Conservation (phyloP, 73 alveolate genomes). For the Vitrella brassicaformis region DNA sequence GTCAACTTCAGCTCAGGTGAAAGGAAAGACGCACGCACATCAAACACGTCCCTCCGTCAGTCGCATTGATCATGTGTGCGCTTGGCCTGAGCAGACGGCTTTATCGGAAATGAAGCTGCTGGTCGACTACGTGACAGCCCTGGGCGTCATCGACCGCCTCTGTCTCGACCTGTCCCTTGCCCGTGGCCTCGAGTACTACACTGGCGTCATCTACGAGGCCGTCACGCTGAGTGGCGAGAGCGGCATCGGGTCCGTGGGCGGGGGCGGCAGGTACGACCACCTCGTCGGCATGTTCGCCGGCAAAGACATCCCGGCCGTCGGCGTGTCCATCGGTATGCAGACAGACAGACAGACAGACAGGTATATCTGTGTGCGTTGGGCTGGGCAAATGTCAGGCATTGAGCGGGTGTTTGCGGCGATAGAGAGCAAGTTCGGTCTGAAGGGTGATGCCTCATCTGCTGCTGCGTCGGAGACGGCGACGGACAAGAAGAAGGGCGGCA, state of each 20-base stretch:
- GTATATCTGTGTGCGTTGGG: no score
- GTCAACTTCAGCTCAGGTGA: no score
- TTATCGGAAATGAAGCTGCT: no score
- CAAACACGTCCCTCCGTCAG: no score
- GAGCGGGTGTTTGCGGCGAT: background rate
- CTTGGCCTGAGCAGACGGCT: no score
- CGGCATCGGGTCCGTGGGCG: constrained; percentile 60
- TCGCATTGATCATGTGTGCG: no score
- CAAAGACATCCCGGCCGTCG: constrained; percentile 71
- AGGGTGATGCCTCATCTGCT: background rate
- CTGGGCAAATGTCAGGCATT: no score
- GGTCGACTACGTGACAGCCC: no score
- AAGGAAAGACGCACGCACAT: no score
- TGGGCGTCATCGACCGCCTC: constrained; percentile 48
- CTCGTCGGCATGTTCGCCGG: constrained; percentile 54
- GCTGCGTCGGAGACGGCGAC: background rate
- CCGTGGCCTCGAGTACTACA: constrained; percentile 90
- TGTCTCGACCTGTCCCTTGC: constrained; percentile 74
- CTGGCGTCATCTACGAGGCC: constrained; percentile 81
- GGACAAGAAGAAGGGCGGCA: no score
- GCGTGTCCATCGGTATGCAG: constrained; percentile 68
- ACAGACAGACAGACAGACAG: no score
- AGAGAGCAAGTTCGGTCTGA: background rate
- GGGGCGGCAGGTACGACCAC: constrained; percentile 76
- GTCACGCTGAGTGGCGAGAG: constrained; percentile 53